phyloP scores from a whole-genome alignment of 768 basidiomycete species.

The Hypsizygus marmoreus region DNA sequence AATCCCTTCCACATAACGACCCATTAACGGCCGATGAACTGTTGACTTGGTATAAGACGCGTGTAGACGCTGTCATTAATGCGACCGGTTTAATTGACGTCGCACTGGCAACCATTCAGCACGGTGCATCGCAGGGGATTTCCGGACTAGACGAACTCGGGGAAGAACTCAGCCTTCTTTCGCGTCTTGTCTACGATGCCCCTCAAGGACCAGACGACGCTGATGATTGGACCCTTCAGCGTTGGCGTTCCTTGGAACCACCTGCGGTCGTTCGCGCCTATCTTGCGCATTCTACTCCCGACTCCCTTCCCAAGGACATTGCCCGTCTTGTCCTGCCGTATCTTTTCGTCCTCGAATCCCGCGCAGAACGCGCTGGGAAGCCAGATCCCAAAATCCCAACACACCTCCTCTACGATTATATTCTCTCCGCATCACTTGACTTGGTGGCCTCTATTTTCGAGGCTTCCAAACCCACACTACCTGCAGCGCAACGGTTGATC shows the following conservation, averaged over 20 bases:
- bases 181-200: conserved; percentile 84
- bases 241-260: conserved; percentile 74
- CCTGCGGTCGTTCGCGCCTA: conserved; percentile 72
- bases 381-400: conserved; percentile 69
- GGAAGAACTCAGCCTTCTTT: conserved; percentile 88
- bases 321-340: conserved; percentile 85
- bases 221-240: conserved; percentile 75
- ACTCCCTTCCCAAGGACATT: conserved; percentile 68
- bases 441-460: conserved; percentile 80
- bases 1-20: conserved; percentile 13
- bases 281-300: conserved; percentile 68
- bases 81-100: conserved; percentile 76
- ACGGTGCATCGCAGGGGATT: conserved; percentile 81
- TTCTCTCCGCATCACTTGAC: conserved; percentile 67
- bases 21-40: conserved; percentile 54
- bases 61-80: conserved; percentile 62
- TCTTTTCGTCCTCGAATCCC: conserved; percentile 87
- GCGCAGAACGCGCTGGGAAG: conserved; percentile 75
- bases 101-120: conserved; percentile 79
- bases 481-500: conserved; percentile 69
- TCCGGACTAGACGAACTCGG: conserved; percentile 81
- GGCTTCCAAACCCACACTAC: conserved; percentile 87
- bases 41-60: conserved; percentile 71
- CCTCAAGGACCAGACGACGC: conserved; percentile 44
- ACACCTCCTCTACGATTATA: conserved; percentile 70